Evolutionary conservation across 257 asterid genomes (phyloP), one percentile per base, ranked within the genome.

Genomic region (Handroanthus guayacan): DNA sequence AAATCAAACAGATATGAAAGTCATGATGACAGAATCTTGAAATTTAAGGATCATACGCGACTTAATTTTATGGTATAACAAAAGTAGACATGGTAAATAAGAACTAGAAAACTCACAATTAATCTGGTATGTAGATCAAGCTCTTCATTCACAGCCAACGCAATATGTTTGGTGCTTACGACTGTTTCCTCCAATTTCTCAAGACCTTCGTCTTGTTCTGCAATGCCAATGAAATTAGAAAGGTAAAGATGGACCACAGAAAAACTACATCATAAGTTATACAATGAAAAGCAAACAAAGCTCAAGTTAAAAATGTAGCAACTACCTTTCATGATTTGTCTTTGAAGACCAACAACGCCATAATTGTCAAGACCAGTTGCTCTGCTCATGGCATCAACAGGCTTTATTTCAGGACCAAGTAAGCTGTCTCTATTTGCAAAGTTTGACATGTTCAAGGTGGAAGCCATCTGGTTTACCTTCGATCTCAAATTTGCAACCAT

Each of bases 191-290:
- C 98, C 89, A 95, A 67, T 74, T 87, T 82, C 84, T 89, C 98
- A 71, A 95, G 97, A 75, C 93, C 98, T 76, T 90, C 96, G 48
- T 95, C 98, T 89, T 95, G 99, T 75, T 95, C 99, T 95, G 93
- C 64, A 78, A 39, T 72, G 48, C 57, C 45, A 51, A 54, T n/a
- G 55, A 51, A 37, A 69, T 52, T 47, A 56, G 50, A 76, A 75
- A 69, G 56, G 45, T 18, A 63, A 70, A n/a, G n/a, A n/a, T n/a
- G n/a, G n/a, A 65, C 72, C 44, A 43, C 65, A 47, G 9, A 75
- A 64, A 80, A 50, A 6, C 34, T 65, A 58, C 61, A 58, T 41
- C 31, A 44, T 10, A 75, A 50, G 20, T 51, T 36, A 57, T 38
- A 18, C 34, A 54, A 56, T 67, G 62, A 62, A 90, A 60, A 87